These are phyloP conservation scores for Cydonia oblonga DNA, from an alignment of 331 rosid species.

Conservation along the genomic window DNA sequence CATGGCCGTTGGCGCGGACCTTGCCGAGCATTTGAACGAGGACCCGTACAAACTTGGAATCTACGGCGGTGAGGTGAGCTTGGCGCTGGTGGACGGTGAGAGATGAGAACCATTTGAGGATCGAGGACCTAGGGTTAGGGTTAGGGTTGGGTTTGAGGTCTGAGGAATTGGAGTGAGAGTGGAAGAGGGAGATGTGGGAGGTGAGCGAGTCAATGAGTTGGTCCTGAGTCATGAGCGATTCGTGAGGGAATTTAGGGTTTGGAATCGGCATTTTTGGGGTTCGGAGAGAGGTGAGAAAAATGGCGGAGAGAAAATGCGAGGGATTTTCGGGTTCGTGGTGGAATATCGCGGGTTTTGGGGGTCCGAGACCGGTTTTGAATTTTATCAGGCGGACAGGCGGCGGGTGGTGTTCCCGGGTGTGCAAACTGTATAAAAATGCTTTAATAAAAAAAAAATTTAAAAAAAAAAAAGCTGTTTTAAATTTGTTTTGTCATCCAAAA, in stretches of 20 bases:
- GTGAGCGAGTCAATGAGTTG: constrained; percentile 78
- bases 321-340: not conserved
- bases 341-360: not conserved
- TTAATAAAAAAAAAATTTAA: too few species aligned
- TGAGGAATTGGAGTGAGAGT: constrained; percentile 30
- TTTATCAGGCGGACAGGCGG: not conserved
- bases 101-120: constrained; percentile 80
- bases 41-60: constrained; percentile 46
- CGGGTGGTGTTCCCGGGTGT: not conserved
- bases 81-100: constrained; percentile 68
- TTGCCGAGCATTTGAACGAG: constrained; percentile 58
- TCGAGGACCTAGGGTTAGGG: constrained; percentile 44
- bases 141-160: constrained; percentile 24
- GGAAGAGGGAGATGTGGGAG: constrained; percentile 84
- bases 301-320: not conserved
- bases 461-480: too few species aligned
- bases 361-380: not conserved
- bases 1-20: constrained; percentile 41
- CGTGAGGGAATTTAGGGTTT: constrained; percentile 2
- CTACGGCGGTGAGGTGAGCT: constrained; percentile 57
- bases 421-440: too few species aligned
- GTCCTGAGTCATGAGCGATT: constrained; percentile 46
- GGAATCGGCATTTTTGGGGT: constrained; percentile 1
- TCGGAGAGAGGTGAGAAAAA: not conserved
- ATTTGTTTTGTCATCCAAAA: too few species aligned